Evolutionary conservation across 768 basidiomycete genomes (phyloP).

Genomic region (Harrya chromipes): DNA sequence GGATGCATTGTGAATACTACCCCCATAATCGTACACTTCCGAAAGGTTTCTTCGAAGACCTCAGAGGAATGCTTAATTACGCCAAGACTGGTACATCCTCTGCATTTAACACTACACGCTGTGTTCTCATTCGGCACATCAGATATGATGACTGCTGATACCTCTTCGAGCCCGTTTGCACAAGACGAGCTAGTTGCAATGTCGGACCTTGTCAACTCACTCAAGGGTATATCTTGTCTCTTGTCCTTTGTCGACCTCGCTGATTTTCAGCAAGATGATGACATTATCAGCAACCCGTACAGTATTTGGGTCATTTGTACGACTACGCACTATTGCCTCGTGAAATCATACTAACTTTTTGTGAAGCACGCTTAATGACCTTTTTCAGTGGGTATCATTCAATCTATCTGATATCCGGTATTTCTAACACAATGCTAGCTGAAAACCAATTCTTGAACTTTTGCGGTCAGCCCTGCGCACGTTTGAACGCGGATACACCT

Average conservation of each 20-base stretch:
- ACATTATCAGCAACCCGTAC: background rate
- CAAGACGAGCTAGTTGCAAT: conserved; percentile 13
- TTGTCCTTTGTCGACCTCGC: background rate
- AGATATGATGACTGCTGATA: conserved; percentile 18
- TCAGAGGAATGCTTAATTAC: conserved; percentile 17
- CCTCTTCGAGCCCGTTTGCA: conserved; percentile 15
- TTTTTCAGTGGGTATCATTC: conserved; percentile 8
- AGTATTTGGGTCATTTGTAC: conserved; percentile 16
- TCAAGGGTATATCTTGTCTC: conserved; percentile 2
- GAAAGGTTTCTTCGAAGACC: conserved; percentile 1
- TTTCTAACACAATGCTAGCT: background rate
- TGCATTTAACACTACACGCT: background rate
- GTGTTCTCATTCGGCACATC: background rate
- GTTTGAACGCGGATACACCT: conserved; percentile 12
- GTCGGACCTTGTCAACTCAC: conserved; percentile 12
- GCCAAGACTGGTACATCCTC: conserved; percentile 5
- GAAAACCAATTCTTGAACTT: conserved; percentile 16
- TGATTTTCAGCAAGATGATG: conserved; percentile 2
- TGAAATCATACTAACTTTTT: background rate
- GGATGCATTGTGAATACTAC: conserved; percentile 19
- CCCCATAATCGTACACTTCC: conserved; percentile 5
- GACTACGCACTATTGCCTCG: background rate
- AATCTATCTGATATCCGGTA: background rate
- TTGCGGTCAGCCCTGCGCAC: conserved; percentile 9
- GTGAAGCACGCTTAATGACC: conserved; percentile 9